phyloP scores from a whole-genome alignment of 1,139 yeast species.

The Eremothecium cymbalariae region DNA sequence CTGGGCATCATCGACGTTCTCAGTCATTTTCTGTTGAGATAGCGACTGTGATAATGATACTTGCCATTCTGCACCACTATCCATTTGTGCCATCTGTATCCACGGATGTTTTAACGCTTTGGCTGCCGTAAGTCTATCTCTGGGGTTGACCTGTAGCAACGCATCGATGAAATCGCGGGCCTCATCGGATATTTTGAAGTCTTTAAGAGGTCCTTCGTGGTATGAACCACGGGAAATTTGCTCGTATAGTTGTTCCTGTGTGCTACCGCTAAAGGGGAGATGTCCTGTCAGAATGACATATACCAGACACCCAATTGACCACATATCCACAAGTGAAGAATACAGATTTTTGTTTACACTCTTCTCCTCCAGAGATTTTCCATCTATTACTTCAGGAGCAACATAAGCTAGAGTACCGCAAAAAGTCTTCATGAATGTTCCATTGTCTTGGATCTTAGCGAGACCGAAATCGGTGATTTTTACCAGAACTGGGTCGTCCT shows the following conservation, averaged over 20 bases:
- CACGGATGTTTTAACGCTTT: constrained; percentile 66
- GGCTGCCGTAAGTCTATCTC: constrained; percentile 57
- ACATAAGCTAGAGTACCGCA: constrained; percentile 88
- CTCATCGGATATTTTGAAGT: constrained; percentile 52
- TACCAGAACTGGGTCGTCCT: constrained; percentile 81
- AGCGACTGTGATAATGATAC: constrained; percentile 64
- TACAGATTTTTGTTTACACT: constrained; percentile 40
- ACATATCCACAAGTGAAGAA: constrained; percentile 84
- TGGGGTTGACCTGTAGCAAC: constrained; percentile 69
- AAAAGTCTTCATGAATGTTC: constrained; percentile 75
- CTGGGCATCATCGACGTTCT: constrained; percentile 36
- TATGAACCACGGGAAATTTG: constrained; percentile 72
- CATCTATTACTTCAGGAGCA: constrained; percentile 89
- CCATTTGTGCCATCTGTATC: constrained; percentile 24
- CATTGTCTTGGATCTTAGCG: constrained; percentile 71
- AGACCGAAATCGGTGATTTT: constrained; percentile 91
- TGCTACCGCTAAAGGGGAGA: constrained; percentile 85
- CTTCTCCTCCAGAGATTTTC: constrained; percentile 38
- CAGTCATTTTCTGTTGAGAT: constrained; percentile 55
- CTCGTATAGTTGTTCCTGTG: constrained; percentile 75
- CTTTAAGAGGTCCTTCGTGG: constrained; percentile 69
- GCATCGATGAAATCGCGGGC: constrained; percentile 64
- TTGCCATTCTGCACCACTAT: constrained; percentile 30
- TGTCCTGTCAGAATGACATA: constrained; percentile 88
- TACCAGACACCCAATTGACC: constrained; percentile 91